A percentile compares a stretch with the other conserved stretches of the same genome.
Conservation (phyloP, 2,329 filamentous ascomycete genomes). For the Aspergillus novoparasiticus region DNA sequence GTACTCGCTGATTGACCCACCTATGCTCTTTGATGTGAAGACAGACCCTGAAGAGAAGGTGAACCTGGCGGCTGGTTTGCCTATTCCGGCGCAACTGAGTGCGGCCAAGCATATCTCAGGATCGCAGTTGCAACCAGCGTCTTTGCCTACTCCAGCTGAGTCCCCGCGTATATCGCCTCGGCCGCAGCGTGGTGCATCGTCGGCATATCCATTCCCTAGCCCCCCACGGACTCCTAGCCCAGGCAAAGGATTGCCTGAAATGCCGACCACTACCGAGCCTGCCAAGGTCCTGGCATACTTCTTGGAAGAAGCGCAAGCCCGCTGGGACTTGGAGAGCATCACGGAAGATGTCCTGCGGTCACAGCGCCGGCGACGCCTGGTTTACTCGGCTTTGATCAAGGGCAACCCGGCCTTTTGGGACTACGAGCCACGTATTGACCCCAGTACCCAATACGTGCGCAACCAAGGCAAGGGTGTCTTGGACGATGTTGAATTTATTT, state of each 20-base stretch:
- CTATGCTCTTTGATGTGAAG: conserved; percentile 80
- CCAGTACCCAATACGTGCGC: conserved; percentile 72
- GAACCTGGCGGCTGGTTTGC: conserved; percentile 59
- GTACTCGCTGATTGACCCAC: conserved; percentile 78
- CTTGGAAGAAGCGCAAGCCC: conserved; percentile 68
- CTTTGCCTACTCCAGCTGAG: conserved; percentile 36
- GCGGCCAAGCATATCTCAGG: conserved; percentile 41
- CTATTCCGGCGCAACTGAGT: conserved; percentile 43
- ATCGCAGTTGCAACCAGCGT: conserved; percentile 16
- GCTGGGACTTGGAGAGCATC: conserved; percentile 82
- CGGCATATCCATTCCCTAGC: conserved; percentile 37
- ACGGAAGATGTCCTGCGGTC: conserved; percentile 72
- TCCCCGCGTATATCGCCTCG: conserved; percentile 33
- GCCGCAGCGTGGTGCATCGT: conserved; percentile 23
- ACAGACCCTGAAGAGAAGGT: conserved; percentile 75
- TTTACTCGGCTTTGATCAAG: conserved; percentile 76
- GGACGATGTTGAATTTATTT: conserved; percentile 45
- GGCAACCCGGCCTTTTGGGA: conserved; percentile 84
- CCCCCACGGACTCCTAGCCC: conserved; percentile 45
- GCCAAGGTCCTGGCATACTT: conserved; percentile 64
- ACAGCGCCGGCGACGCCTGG: conserved; percentile 76
- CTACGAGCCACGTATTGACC: conserved; percentile 65
- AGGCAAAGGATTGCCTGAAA: conserved; percentile 32
- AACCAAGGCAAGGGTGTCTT: conserved; percentile 46
- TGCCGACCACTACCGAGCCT: conserved; percentile 37